A percentile compares a stretch with the other conserved stretches of the same genome.
phyloP scores from a whole-genome alignment of 2,329 filamentous ascomycete species.

The Ascochyta lentis region DNA sequence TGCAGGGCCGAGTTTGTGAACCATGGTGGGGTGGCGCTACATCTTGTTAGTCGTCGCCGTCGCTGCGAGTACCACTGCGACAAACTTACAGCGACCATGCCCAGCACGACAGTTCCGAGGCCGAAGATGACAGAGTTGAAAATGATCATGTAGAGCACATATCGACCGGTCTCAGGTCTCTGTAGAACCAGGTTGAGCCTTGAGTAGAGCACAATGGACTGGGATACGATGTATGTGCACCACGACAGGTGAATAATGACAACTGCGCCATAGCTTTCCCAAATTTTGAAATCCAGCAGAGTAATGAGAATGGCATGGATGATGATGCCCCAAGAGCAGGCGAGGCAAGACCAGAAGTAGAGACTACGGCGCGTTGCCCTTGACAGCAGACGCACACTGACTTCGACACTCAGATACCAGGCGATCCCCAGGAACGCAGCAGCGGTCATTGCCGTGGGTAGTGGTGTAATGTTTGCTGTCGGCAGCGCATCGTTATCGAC shows the following conservation, averaged over 20 bases:
- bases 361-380: conserved; percentile 51
- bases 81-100: conserved; percentile 54
- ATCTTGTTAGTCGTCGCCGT: conserved; percentile 7
- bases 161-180: conserved; percentile 35
- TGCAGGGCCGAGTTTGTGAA: conserved; percentile 11
- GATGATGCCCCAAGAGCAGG: conserved; percentile 44
- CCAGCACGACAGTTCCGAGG: conserved; percentile 59
- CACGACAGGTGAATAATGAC: conserved; percentile 60
- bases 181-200: conserved; percentile 63
- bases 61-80: neutral
- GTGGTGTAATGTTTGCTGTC: conserved; percentile 13
- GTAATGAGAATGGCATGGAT: conserved; percentile 50
- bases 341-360: conserved; percentile 55
- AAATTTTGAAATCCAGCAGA: conserved; percentile 53
- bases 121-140: conserved; percentile 60
- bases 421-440: conserved; percentile 32
- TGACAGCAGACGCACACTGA: conserved; percentile 50
- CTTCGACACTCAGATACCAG: conserved; percentile 50
- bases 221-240: conserved; percentile 65
- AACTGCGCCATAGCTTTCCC: conserved; percentile 46
- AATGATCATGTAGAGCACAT: conserved; percentile 63
- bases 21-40: conserved; percentile 24
- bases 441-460: conserved; percentile 27
- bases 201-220: conserved; percentile 66
- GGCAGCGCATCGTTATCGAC: conserved; percentile 20